phyloP scores from a whole-genome alignment of 2,329 filamentous ascomycete species.

The Lachnellula willkommii region DNA sequence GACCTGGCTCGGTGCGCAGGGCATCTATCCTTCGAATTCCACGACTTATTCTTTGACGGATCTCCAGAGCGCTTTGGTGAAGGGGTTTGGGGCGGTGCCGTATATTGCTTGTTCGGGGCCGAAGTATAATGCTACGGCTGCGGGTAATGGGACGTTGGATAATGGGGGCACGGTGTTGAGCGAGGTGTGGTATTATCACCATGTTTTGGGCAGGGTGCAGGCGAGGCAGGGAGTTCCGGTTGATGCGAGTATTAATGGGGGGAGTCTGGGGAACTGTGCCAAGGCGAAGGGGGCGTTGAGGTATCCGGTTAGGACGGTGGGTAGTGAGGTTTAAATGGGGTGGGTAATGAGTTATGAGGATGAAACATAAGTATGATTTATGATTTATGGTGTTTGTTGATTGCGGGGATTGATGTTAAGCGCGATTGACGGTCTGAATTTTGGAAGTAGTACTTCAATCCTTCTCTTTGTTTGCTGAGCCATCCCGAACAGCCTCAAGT shows the following conservation, averaged over 20 bases:
- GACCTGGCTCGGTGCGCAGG: constrained; percentile 49
- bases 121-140: constrained; percentile 53
- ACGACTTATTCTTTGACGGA: constrained; percentile 50
- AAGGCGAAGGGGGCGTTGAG: constrained; percentile 46
- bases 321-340: constrained; percentile 29
- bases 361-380: not conserved
- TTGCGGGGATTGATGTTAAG: too few species aligned
- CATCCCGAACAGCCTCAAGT: too few species aligned
- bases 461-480: too few species aligned
- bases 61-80: constrained; percentile 46
- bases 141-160: constrained; percentile 49
- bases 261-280: constrained; percentile 50
- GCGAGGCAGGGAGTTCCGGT: constrained; percentile 38
- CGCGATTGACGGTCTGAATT: too few species aligned
- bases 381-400: too few species aligned
- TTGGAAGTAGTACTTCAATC: too few species aligned
- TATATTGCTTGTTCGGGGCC: constrained; percentile 59
- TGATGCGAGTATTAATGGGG: constrained; percentile 41
- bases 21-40: constrained; percentile 53
- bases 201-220: constrained; percentile 55
- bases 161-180: constrained; percentile 51
- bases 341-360: not conserved
- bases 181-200: constrained; percentile 64
- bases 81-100: constrained; percentile 48
- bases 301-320: constrained; percentile 48